Evolutionary conservation across 2,329 filamentous ascomycete species (phyloP).

Genomic region (Chrysoporthe austroafricana): DNA sequence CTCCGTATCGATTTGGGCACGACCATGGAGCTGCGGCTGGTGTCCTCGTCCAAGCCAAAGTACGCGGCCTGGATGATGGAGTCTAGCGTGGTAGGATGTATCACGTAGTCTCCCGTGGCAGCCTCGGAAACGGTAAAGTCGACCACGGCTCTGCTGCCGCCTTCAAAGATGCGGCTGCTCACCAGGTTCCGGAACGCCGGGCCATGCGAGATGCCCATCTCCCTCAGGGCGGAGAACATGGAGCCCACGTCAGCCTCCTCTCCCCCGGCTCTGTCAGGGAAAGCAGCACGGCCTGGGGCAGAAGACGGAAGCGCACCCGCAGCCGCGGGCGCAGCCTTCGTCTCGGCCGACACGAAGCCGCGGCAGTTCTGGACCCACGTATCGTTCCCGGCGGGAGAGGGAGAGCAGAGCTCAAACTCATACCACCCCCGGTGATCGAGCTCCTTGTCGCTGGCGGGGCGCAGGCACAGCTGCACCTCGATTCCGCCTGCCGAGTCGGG

Average conservation of each 20-base stretch:
- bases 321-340: too few species aligned
- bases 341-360: slow-evolving; percentile 38
- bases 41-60: slow-evolving; percentile 15
- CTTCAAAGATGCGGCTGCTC: too few species aligned
- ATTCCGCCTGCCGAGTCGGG: background rate
- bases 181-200: too few species aligned
- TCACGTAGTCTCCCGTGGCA: slow-evolving; percentile 22
- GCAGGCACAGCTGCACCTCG: slow-evolving; percentile 12
- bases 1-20: slow-evolving; percentile 10
- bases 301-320: too few species aligned
- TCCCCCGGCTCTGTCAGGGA: too few species aligned
- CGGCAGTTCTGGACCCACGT: slow-evolving; percentile 32
- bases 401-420: slow-evolving; percentile 16
- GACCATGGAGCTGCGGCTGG: background rate
- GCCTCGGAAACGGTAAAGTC: too few species aligned
- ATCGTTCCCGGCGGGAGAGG: background rate
- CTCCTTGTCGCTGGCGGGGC: slow-evolving; percentile 1
- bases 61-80: slow-evolving; percentile 29
- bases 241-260: too few species aligned
- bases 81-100: slow-evolving; percentile 36
- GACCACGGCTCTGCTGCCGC: too few species aligned
- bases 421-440: slow-evolving; percentile 3
- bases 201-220: too few species aligned
- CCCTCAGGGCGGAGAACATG: too few species aligned
- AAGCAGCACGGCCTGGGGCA: too few species aligned